phyloP scores from a whole-genome alignment of 352 stramenopile species.

The Globisporangium paddicum region DNA sequence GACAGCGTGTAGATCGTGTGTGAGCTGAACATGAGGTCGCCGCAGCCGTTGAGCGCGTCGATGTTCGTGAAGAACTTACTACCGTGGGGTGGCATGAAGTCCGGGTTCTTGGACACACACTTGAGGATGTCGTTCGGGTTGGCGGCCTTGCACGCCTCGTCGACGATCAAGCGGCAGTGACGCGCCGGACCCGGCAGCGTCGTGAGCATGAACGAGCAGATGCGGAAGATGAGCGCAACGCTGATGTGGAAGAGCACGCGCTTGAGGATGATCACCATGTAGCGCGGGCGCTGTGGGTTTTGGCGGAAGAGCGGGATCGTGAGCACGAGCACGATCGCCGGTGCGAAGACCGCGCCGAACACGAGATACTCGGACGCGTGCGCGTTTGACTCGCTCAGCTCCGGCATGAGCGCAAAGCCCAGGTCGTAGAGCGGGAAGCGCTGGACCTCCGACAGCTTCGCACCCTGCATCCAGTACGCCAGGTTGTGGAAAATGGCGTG shows the following conservation, averaged over 20 bases:
- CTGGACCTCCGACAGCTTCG: slow-evolving; percentile 61
- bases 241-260: slow-evolving; percentile 75
- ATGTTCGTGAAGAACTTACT: slow-evolving; percentile 64
- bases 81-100: slow-evolving; percentile 57
- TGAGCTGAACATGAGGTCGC: slow-evolving; percentile 91
- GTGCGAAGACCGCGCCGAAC: slow-evolving; percentile 66
- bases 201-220: slow-evolving; percentile 79
- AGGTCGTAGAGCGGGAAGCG: slow-evolving; percentile 72
- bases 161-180: slow-evolving; percentile 72
- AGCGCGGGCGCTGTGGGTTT: slow-evolving; percentile 61
- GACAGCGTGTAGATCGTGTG: slow-evolving; percentile 91
- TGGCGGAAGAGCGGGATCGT: slow-evolving; percentile 61
- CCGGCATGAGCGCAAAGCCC: slow-evolving; percentile 68
- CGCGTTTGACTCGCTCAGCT: slow-evolving; percentile 43
- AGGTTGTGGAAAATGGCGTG: slow-evolving; percentile 84
- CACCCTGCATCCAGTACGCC: slow-evolving; percentile 78
- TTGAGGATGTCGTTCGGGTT: slow-evolving; percentile 47
- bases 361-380: slow-evolving; percentile 73
- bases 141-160: slow-evolving; percentile 42
- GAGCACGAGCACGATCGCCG: slow-evolving; percentile 61
- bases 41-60: slow-evolving; percentile 80
- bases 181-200: slow-evolving; percentile 56
- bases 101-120: slow-evolving; percentile 64
- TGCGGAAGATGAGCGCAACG: slow-evolving; percentile 65
- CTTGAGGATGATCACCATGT: slow-evolving; percentile 79